phyloP scores from a whole-genome alignment of 1,284 basidiomycete species.

The Austroboletus rostrupii region DNA sequence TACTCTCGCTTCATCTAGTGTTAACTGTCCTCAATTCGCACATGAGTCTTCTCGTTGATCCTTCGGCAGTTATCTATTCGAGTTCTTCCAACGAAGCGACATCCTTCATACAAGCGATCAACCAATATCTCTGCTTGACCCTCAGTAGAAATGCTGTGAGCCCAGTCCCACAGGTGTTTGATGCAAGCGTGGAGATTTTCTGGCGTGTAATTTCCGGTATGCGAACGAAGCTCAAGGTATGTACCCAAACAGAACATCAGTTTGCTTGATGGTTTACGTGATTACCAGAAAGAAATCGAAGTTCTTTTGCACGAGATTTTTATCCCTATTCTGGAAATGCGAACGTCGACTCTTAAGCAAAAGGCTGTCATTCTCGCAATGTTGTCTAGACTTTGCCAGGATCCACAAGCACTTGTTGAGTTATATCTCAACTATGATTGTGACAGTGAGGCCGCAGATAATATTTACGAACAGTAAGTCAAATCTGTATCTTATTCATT shows the following conservation, averaged over 20 bases:
- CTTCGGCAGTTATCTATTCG: conserved; percentile 84
- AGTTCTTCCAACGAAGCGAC: conserved; percentile 82
- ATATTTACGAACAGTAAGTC: conserved; percentile 89
- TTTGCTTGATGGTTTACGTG: conserved; percentile 3
- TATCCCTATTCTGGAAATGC: conserved; percentile 98
- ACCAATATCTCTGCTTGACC: conserved; percentile 92
- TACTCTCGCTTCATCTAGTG: conserved; percentile 89
- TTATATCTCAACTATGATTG: conserved; percentile 98
- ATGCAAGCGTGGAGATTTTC: conserved; percentile 97
- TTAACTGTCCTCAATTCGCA: conserved; percentile 90
- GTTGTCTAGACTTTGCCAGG: conserved; percentile 83
- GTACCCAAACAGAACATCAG: background rate
- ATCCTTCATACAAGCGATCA: conserved; percentile 86
- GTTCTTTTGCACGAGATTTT: conserved; percentile 98
- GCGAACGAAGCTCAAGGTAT: conserved; percentile 92
- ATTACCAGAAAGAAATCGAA: conserved; percentile 92
- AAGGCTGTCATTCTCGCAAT: conserved; percentile 89
- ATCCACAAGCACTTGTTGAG: conserved; percentile 94
- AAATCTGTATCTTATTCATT: conserved; percentile 1
- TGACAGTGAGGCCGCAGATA: conserved; percentile 87
- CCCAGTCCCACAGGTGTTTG: conserved; percentile 95
- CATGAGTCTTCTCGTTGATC: conserved; percentile 84
- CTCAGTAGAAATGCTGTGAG: conserved; percentile 95
- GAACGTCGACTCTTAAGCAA: conserved; percentile 91
- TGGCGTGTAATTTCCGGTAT: conserved; percentile 93